Evolutionary conservation across 106 monocot species (phyloP), one percentile per base, ranked within the genome.

Genomic region (Allium fistulosum): DNA sequence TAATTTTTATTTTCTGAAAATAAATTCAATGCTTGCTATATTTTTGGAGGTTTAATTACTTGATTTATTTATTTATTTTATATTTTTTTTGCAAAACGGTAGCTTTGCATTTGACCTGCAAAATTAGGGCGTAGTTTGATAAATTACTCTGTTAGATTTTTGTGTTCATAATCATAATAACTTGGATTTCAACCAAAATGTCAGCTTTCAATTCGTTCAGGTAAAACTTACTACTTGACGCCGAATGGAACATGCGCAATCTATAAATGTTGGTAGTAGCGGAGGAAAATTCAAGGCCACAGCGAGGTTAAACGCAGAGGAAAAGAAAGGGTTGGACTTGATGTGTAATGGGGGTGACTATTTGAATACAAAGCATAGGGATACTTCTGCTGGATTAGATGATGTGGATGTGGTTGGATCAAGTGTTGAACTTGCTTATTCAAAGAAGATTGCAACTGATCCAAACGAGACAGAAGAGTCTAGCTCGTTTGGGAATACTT

Each of bases 401-500:
- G 67, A 74, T 13, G 59, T 74, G 10, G 74, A 74, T 67, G 67
- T 74, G 59, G 17, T 74, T 61, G 74, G 74, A 45, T 60, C 5
- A 14, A 57, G 13, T 2, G 70, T 8, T 14, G 59, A 48, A 12
- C 58, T 51, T 9, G 48, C 12, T 17, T 47, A 28, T 48, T 0
- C 46, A n/a, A 60, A 53, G 66, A 59, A 74, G 37, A 37, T 37
- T 5, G 12, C 8, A 4, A 60, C 58, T 17, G 74, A 67, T 45
- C 49, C 37, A 0, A 67, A 67, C 12, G 74, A 66, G 6, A 74
- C 67, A 11, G 74, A 69, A 49, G 65, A 66, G 5, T 74, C 74
- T 4, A 74, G 74, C 22, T 74, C 74, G 9, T 74, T 74, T 52
- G 74, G 74, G 11, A 60, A 74, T 52, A 67, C 74, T 12, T 74